Conservation (phyloP, 805 yeast genomes). For the Starmera quercuum region DNA sequence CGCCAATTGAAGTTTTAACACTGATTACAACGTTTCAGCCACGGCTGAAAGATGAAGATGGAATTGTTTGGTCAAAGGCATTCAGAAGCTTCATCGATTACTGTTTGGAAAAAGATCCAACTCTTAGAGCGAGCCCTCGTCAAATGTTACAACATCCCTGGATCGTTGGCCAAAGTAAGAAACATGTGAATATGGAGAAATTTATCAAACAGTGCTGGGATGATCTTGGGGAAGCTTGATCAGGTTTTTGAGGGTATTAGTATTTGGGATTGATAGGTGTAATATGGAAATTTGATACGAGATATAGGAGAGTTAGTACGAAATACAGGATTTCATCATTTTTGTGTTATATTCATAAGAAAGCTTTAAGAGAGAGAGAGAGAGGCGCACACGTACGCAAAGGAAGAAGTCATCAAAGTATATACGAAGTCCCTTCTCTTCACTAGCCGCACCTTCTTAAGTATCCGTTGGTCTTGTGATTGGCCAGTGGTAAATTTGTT, state of each 20-base stretch:
- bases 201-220: slow-evolving; percentile 51
- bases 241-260: no score
- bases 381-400: no score
- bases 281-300: no score
- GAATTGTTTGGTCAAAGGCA: slow-evolving; percentile 73
- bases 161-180: slow-evolving; percentile 69
- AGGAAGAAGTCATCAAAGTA: no score
- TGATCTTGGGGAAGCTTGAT: background rate
- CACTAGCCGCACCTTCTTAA: background rate
- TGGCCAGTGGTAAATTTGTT: slow-evolving; percentile 85
- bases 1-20: slow-evolving; percentile 82
- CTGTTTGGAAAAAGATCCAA: slow-evolving; percentile 74
- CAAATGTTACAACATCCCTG: slow-evolving; percentile 94
- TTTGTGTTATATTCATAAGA: no score
- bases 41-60: slow-evolving; percentile 65
- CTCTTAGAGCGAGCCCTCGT: slow-evolving; percentile 82
- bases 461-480: slow-evolving; percentile 45
- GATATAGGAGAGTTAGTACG: no score
- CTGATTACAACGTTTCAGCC: slow-evolving; percentile 82
- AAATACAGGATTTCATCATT: no score
- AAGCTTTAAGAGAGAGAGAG: no score
- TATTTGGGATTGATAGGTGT: no score
- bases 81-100: slow-evolving; percentile 77
- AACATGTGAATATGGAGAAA: slow-evolving; percentile 76
- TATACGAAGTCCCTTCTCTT: no score